phyloP scores from a whole-genome alignment of 2,329 filamentous ascomycete species.

The Neoarthrinium moseri region DNA sequence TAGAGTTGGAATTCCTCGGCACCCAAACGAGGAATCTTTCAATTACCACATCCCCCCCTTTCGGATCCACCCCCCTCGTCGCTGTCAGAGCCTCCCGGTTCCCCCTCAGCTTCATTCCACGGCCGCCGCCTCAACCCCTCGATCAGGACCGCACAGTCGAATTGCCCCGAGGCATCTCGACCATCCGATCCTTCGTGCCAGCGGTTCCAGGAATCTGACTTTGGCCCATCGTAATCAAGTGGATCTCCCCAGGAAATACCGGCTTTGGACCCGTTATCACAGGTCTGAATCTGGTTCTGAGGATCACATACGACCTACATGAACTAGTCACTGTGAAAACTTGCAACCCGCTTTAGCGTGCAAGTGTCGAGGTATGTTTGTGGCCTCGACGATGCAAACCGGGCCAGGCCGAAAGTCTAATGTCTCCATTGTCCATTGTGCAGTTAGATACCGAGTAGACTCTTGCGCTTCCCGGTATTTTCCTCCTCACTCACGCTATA shows the following conservation, averaged over 20 bases:
- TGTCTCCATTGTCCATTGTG: constrained; percentile 15
- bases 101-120: constrained; percentile 28
- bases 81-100: constrained; percentile 5
- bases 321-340: constrained; percentile 19
- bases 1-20: constrained; percentile 30
- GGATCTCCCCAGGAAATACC: constrained; percentile 28
- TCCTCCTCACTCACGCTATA: constrained; percentile 41
- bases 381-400: background rate
- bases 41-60: constrained; percentile 24
- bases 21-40: constrained; percentile 26
- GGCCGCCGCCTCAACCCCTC: constrained; percentile 18
- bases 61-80: constrained; percentile 13
- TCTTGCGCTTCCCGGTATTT: constrained; percentile 26
- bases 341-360: constrained; percentile 19
- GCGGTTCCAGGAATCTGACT: constrained; percentile 31
- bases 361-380: constrained; percentile 32
- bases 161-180: constrained; percentile 17
- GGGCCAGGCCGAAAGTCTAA: background rate
- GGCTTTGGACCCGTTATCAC: constrained; percentile 27
- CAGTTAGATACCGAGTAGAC: constrained; percentile 43
- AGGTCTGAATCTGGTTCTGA: constrained; percentile 33
- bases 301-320: constrained; percentile 31
- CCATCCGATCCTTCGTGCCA: constrained; percentile 24
- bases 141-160: constrained; percentile 17
- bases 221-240: constrained; percentile 30